Evolutionary conservation across 192 early-diverging fungal genomes (phyloP), one percentile per base, ranked within the genome.

Genomic region (Coemansia sp.): DNA sequence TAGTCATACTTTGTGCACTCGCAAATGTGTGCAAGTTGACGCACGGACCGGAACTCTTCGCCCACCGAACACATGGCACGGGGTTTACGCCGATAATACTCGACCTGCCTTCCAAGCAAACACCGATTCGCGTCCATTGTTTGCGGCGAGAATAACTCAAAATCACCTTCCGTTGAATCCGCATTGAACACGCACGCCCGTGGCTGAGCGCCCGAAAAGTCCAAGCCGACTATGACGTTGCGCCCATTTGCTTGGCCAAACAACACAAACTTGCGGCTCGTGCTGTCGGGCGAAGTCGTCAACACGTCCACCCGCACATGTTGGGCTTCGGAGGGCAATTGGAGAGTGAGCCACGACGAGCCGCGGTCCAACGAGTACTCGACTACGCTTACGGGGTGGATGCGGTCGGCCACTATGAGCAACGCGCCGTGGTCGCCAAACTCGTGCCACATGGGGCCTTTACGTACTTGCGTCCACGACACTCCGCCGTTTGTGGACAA

Each of bases 361-460:
- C 94, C 97, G 57, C 90, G 90, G 69, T 97, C 90, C 43, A 87
- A 74, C 14, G 93, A 90, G 66, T 91, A 89, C 52, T 83, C 83
- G 19, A 92, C 61, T 23, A 77, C 69, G 27, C 85, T 75, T 13
- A 87, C 85, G 0, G 88, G 85, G 5, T 81, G 74, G 20, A 84
- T 84, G 54, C 94, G 90, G 63, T 98, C 93, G 52, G 92, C 87
- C 5, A 90, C 89, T 18, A 99, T 60, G 20, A 98, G 83, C 27
- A 99, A 81, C 6, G 84, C 89, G 11, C 97, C 97, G 59, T 94
- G 92, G 64, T 97, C 94, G 20, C 93, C 94, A 84, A 97, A 93
- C 67, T 95, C 94, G 70, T 89, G 93, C 74, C 92, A 83, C 63
- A 94, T 89, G n/a, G 95, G 88, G 29, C 92, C 92, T 53, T 92